Evolutionary conservation across 2,329 filamentous ascomycete genomes (phyloP).

Genomic region (Apiospora malaysiana): DNA sequence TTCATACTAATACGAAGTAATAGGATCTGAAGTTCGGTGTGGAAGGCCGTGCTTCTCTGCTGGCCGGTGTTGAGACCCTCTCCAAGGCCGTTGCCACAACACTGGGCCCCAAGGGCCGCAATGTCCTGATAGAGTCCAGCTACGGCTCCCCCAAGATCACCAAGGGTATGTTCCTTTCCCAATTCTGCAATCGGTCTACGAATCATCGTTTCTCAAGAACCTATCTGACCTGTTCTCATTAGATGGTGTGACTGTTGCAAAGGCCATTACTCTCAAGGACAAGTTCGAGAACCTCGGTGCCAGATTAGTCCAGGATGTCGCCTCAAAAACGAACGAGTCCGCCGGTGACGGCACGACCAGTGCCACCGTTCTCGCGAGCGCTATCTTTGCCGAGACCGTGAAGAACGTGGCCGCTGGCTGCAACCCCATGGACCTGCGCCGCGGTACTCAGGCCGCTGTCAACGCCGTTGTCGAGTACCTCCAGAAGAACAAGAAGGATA

Average conservation of each 20-base stretch:
- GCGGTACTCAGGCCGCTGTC: slow-evolving; percentile 95
- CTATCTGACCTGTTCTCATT: slow-evolving; percentile 31
- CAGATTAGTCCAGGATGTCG: slow-evolving; percentile 94
- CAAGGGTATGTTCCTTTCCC: slow-evolving; percentile 72
- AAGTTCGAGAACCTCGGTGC: slow-evolving; percentile 99
- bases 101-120: slow-evolving; percentile 95
- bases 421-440: slow-evolving; percentile 99
- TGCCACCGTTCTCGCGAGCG: slow-evolving; percentile 93
- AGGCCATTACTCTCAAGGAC: slow-evolving; percentile 91
- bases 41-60: slow-evolving; percentile 85
- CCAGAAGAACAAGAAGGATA: slow-evolving; percentile 94
- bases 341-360: slow-evolving; percentile 99
- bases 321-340: slow-evolving; percentile 98
- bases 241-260: slow-evolving; percentile 91
- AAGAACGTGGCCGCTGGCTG: slow-evolving; percentile 99
- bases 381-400: slow-evolving; percentile 99
- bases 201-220: not conserved
- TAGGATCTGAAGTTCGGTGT: slow-evolving; percentile 99
- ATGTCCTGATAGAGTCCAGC: slow-evolving; percentile 97
- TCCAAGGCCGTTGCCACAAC: slow-evolving; percentile 96
- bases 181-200: not conserved
- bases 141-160: slow-evolving; percentile 99
- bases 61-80: slow-evolving; percentile 95
- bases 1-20: slow-evolving; percentile 30
- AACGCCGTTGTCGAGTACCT: slow-evolving; percentile 94